Conservation (phyloP, 371 early-diverging fungal species). For the Mortierella sp. region DNA sequence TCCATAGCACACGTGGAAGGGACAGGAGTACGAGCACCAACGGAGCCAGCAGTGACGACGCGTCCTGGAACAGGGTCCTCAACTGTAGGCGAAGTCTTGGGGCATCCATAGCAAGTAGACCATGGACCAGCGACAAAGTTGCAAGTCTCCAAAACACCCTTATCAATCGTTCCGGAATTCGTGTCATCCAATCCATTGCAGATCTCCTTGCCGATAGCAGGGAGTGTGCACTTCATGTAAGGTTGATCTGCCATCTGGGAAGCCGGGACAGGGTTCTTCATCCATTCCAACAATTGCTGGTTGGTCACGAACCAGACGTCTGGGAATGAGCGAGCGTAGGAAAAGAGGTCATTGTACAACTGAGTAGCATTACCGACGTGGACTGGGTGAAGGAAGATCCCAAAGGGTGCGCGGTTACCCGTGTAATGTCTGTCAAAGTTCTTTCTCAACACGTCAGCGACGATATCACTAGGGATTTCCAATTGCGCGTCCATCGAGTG, state of each 20-base stretch:
- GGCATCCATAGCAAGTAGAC: constrained; percentile 78
- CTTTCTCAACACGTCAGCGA: constrained; percentile 61
- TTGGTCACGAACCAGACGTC: constrained; percentile 79
- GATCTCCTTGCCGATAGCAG: constrained; percentile 76
- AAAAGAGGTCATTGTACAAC: constrained; percentile 64
- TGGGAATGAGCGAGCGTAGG: constrained; percentile 67
- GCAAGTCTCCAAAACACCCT: constrained; percentile 62
- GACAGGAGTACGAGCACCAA: constrained; percentile 64
- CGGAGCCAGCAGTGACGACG: constrained; percentile 64
- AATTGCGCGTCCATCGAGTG: constrained; percentile 81
- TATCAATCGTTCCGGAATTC: constrained; percentile 61
- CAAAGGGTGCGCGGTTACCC: constrained; percentile 77
- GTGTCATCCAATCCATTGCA: constrained; percentile 79
- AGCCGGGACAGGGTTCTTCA: constrained; percentile 78
- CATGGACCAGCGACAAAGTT: constrained; percentile 68
- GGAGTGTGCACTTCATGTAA: constrained; percentile 72
- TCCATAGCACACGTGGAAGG: constrained; percentile 77
- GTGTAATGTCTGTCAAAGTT: constrained; percentile 78
- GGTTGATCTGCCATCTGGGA: constrained; percentile 65
- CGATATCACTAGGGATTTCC: constrained; percentile 1
- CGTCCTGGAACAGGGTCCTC: constrained; percentile 66
- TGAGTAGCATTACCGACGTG: constrained; percentile 62
- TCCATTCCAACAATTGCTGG: constrained; percentile 75
- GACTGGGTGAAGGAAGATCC: constrained; percentile 64
- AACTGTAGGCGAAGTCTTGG: constrained; percentile 64